Evolutionary conservation across 495 filamentous ascomycete genomes (phyloP).

Genomic region (Lasiosphaeris hirsuta): DNA sequence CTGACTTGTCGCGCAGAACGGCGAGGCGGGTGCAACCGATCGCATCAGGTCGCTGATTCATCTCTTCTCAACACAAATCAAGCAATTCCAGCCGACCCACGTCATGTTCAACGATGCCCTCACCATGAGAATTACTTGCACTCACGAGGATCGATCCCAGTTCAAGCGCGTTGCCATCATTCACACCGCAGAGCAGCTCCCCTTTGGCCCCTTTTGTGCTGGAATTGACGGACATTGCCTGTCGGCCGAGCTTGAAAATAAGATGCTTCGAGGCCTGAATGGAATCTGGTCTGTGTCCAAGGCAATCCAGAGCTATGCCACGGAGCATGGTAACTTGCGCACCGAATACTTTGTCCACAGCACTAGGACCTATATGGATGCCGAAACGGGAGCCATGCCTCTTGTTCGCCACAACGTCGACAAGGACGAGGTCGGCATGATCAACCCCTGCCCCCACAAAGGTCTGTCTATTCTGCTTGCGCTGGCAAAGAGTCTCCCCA

Average conservation of each 20-base stretch:
- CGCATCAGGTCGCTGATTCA: conserved; percentile 16
- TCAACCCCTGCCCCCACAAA: conserved; percentile 34
- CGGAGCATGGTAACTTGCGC: conserved; percentile 20
- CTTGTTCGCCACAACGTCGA: conserved; percentile 25
- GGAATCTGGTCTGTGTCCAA: conserved; percentile 31
- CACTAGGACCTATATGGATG: conserved; percentile 24
- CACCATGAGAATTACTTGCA: conserved; percentile 28
- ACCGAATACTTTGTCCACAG: conserved; percentile 28
- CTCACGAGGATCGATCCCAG: background rate
- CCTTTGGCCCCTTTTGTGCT: conserved; percentile 27
- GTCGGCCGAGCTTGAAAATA: conserved; percentile 19
- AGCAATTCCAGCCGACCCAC: conserved; percentile 26
- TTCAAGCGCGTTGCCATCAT: conserved; percentile 29
- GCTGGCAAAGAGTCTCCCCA: conserved; percentile 23
- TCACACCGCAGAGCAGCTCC: conserved; percentile 33
- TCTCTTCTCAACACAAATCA: conserved; percentile 19
- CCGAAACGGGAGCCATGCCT: conserved; percentile 17
- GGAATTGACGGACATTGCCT: conserved; percentile 28
- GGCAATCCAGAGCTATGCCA: conserved; percentile 27
- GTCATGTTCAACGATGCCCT: conserved; percentile 33
- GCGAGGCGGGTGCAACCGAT: background rate
- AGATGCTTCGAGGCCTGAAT: conserved; percentile 25
- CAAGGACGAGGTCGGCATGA: conserved; percentile 30
- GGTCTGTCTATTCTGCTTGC: conserved; percentile 26
- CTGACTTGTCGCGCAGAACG: background rate